Evolutionary conservation across 2,329 filamentous ascomycete genomes (phyloP).

Genomic region (Sclerotinia spermophila): DNA sequence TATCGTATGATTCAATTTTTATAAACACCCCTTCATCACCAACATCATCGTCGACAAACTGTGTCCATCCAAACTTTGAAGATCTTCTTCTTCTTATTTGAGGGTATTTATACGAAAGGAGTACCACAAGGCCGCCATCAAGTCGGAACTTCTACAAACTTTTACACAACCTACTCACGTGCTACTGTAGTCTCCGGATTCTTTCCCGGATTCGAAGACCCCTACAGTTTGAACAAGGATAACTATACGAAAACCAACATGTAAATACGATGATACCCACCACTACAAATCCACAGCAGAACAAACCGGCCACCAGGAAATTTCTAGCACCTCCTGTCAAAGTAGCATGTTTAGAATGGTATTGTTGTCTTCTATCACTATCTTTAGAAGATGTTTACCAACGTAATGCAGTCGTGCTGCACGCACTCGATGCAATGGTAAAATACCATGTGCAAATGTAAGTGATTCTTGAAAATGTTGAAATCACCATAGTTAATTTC

Average conservation of each 20-base stretch:
- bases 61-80: not conserved
- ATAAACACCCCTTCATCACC: not conserved
- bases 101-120: not conserved
- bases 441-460: slow-evolving; percentile 44
- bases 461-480: slow-evolving; percentile 21
- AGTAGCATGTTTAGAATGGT: slow-evolving; percentile 50
- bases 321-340: slow-evolving; percentile 45
- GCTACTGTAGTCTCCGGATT: not conserved
- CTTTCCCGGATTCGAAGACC: not conserved
- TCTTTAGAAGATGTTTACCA: not conserved
- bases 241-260: not conserved
- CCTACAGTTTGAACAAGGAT: not conserved
- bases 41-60: not conserved
- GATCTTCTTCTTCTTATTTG: not conserved
- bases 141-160: not conserved
- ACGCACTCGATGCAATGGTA: slow-evolving; percentile 47
- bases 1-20: not conserved
- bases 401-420: slow-evolving; percentile 41
- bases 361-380: slow-evolving; percentile 25
- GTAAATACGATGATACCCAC: slow-evolving; percentile 8
- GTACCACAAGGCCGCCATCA: not conserved
- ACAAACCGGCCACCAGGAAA: slow-evolving; percentile 30
- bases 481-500: not conserved
- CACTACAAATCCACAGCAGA: not conserved
- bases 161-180: not conserved